Conservation (phyloP, 352 stramenopile genomes). For the Pythium sukuiense region DNA sequence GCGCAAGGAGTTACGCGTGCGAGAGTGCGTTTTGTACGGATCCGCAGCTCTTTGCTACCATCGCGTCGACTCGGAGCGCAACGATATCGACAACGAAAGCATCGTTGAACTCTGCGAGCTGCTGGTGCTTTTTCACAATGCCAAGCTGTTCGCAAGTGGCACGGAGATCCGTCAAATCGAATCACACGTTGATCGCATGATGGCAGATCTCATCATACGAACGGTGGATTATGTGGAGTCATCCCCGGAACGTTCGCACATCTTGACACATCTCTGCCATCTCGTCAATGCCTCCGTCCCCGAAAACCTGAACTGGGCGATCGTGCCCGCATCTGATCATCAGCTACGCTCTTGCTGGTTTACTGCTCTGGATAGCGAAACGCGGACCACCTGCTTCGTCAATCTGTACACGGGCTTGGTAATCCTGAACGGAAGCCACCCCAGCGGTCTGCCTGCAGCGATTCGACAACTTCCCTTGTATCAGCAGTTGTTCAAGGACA, state of each 20-base stretch:
- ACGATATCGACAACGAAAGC: too few species aligned
- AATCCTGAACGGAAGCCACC: slow-evolving; percentile 39
- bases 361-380: slow-evolving; percentile 22
- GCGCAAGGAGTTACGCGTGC: slow-evolving; percentile 4
- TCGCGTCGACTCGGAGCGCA: slow-evolving; percentile 13
- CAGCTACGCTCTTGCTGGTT: slow-evolving; percentile 34
- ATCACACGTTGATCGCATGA: too few species aligned
- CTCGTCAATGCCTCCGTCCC: slow-evolving; percentile 9
- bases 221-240: slow-evolving; percentile 9
- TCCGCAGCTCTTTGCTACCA: slow-evolving; percentile 27
- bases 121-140: slow-evolving; percentile 6
- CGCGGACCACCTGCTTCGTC: slow-evolving; percentile 35
- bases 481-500: slow-evolving; percentile 37
- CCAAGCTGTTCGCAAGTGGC: not conserved
- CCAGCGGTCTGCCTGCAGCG: slow-evolving; percentile 33
- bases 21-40: slow-evolving; percentile 20
- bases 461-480: slow-evolving; percentile 42
- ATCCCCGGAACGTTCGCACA: not conserved
- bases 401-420: slow-evolving; percentile 54
- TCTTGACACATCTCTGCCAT: slow-evolving; percentile 6
- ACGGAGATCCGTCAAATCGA: too few species aligned
- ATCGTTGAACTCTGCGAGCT: slow-evolving; percentile 15
- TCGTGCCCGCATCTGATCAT: not conserved
- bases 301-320: slow-evolving; percentile 27
- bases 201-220: slow-evolving; percentile 2